Evolutionary conservation across 805 yeast species (phyloP), one percentile per base, ranked within the genome.

Genomic region (Candida arabinofermentans): DNA sequence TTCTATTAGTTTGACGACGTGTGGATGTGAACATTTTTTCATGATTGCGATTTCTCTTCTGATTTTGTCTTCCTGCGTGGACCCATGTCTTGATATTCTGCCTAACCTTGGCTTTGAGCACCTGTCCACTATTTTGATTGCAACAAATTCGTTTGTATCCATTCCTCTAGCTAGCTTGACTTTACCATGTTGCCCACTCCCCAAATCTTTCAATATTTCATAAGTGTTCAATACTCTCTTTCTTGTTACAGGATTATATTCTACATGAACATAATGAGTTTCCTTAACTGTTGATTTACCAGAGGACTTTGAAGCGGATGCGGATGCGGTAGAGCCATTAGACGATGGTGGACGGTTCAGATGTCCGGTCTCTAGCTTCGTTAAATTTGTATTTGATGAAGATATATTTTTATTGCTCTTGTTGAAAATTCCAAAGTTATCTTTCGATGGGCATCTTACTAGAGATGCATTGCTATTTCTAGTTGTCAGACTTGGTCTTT

Each of bases 161-260:
- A 82, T 63, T 58, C 90, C 91, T 45, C 76, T 76, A 0, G 95
- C 99, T 16, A 93, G 71, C 61, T 93, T 93, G 33, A 93, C 99
- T 61, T 88, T 91, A n/a, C 99, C 98, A 64, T 91, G 98, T 61
- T 90, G 96, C n/a, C 99, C 99, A 27, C 86, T 73, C 9, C 99
- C 99, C 23, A 93, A 71, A 65, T 90, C 97, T 21, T 75, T 72
- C 24, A 89, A 65, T 27, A 93, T 86, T 62, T 93, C 99, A 59
- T 90, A 93, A 0, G 95, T 81, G 64, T 93, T 93, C 47, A 93
- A 71, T 27, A 83, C 79, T 58, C 90, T 86, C 38, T 93, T 77
- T 47, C 83, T 81, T 1, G 83, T 79, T 4, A 84, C 75, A 0
- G 98, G 97, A 61, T 93, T 96, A 64, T 87, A 89, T 52, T 90